Percentiles rank a stretch among this genome's conserved stretches.
These are phyloP conservation scores for Starmerella gropengiesseri DNA, from an alignment of 805 yeast species.

Conservation along the genomic window DNA sequence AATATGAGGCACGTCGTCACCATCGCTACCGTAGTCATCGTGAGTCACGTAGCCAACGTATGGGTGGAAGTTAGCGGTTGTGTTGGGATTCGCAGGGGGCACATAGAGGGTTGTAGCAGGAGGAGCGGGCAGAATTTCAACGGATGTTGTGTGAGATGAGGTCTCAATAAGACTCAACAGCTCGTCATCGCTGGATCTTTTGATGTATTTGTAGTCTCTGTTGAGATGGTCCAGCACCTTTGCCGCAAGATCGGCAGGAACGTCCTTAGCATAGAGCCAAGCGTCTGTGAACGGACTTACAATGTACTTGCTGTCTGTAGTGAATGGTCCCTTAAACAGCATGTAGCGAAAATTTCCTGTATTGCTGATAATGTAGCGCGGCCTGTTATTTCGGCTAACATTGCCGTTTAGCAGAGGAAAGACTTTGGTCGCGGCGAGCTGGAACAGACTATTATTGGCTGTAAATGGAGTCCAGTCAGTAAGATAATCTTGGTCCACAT, in stretches of 20 bases:
- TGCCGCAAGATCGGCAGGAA: constrained; percentile 50
- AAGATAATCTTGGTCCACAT: constrained; percentile 55
- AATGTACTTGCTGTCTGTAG: constrained; percentile 65
- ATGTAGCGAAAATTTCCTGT: constrained; percentile 87
- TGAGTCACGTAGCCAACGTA: constrained; percentile 59
- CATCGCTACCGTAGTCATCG: constrained; percentile 75
- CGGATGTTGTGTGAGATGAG: not conserved
- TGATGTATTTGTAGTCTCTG: constrained; percentile 19
- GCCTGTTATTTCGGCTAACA: constrained; percentile 26
- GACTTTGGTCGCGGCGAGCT: constrained; percentile 47
- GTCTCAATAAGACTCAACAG: not conserved
- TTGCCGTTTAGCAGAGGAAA: constrained; percentile 34
- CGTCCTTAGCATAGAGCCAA: constrained; percentile 54
- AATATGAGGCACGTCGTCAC: constrained; percentile 66
- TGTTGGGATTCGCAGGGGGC: not conserved
- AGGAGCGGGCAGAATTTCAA: not conserved
- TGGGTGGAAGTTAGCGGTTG: not conserved
- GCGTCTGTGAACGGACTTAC: constrained; percentile 76
- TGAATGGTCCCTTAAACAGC: constrained; percentile 71
- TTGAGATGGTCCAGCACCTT: constrained; percentile 48
- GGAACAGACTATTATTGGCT: constrained; percentile 46
- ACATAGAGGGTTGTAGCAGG: constrained; percentile 1
- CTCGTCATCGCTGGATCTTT: not conserved
- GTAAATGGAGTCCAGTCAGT: constrained; percentile 57
- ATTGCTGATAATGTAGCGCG: constrained; percentile 55